phyloP scores from a whole-genome alignment of 2,329 filamentous ascomycete genomes.

The Periconia digitata region DNA sequence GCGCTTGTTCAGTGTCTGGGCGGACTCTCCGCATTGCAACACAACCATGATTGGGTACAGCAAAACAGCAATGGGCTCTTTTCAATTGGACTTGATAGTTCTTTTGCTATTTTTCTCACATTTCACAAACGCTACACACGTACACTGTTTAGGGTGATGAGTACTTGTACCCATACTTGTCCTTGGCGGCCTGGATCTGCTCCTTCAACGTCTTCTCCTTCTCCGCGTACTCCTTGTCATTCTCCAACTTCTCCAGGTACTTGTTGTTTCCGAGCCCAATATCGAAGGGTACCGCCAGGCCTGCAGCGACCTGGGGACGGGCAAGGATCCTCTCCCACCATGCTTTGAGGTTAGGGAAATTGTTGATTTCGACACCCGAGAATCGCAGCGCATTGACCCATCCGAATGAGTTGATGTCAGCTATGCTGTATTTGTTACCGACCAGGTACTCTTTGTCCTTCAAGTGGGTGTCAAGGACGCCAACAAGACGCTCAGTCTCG shows the following conservation, averaged over 20 bases:
- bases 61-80: background rate
- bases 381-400: slow-evolving; percentile 49
- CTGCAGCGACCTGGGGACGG: slow-evolving; percentile 47
- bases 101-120: background rate
- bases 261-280: slow-evolving; percentile 45
- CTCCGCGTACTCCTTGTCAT: slow-evolving; percentile 53
- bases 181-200: slow-evolving; percentile 45
- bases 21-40: background rate
- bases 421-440: slow-evolving; percentile 50
- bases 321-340: slow-evolving; percentile 49
- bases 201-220: slow-evolving; percentile 45
- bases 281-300: slow-evolving; percentile 40
- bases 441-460: slow-evolving; percentile 47
- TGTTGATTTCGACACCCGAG: slow-evolving; percentile 44
- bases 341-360: slow-evolving; percentile 47
- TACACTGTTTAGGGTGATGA: slow-evolving; percentile 37
- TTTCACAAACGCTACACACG: slow-evolving; percentile 2
- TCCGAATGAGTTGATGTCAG: slow-evolving; percentile 50
- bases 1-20: background rate
- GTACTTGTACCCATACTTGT: slow-evolving; percentile 51
- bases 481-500: slow-evolving; percentile 51
- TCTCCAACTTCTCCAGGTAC: slow-evolving; percentile 46
- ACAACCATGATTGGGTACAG: background rate
- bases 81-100: too few species aligned
- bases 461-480: slow-evolving; percentile 48